Conservation (phyloP, 495 filamentous ascomycete genomes). For the Trichocladium antarcticum region DNA sequence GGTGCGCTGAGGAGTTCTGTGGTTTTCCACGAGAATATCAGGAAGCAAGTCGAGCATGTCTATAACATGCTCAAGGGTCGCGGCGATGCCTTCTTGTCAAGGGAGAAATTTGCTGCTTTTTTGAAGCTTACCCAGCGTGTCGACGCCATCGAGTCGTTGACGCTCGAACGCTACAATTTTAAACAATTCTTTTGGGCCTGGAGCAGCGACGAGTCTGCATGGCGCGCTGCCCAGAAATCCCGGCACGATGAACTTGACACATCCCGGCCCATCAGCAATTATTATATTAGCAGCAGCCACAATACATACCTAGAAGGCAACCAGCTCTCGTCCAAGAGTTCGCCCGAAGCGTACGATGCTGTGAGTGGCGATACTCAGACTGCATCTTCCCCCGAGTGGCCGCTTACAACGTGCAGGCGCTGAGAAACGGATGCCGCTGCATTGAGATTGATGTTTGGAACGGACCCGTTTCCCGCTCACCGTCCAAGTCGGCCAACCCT, state of each 20-base stretch:
- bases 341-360: constrained; percentile 67
- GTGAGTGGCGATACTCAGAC: constrained; percentile 30
- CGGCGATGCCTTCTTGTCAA: constrained; percentile 20
- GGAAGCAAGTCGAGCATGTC: constrained; percentile 27
- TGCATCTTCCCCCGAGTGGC: neutral
- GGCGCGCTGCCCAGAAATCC: constrained; percentile 23
- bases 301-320: constrained; percentile 80
- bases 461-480: constrained; percentile 33
- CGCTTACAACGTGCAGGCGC: constrained; percentile 25
- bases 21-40: constrained; percentile 23
- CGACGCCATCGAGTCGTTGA: constrained; percentile 9
- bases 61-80: constrained; percentile 24
- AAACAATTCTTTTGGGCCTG: constrained; percentile 34
- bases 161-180: constrained; percentile 28
- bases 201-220: constrained; percentile 26
- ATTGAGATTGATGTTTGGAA: constrained; percentile 98
- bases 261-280: constrained; percentile 60
- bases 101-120: constrained; percentile 28
- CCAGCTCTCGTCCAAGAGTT: constrained; percentile 70
- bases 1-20: neutral
- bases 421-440: constrained; percentile 70
- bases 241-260: constrained; percentile 23
- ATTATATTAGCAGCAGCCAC: constrained; percentile 84
- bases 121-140: constrained; percentile 32
- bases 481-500: constrained; percentile 22